Base-by-base conservation (phyloP, 2,329 filamentous ascomycete species). In the Colletotrichum filicis region DNA sequence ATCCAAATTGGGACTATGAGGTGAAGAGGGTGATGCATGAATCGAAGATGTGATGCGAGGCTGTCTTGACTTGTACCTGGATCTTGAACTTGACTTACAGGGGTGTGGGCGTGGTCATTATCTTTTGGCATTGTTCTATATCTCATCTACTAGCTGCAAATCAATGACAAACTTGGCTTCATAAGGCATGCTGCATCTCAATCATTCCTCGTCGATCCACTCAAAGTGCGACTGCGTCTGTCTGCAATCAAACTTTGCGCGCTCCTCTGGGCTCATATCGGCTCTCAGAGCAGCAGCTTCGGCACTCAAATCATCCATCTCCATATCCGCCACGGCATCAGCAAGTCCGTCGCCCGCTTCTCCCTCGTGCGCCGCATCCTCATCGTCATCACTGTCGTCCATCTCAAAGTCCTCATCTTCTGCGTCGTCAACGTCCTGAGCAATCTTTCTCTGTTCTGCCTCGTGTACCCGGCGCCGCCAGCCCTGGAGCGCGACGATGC, bases 311-410 rank as follows among this genome's bases (percentile, higher is more conserved):
- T 69, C 69, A 24, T 72, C 71, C n/a, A 73, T 61, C 22, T 71
- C 71, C 71, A 73, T 68, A 5, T 73, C 66, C 2, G 71, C 71
- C 22, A 73, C 60, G 2, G 71, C 67, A n/a, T 73, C 71, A 4
- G 52, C 71, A 5, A 73, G 60, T 9, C 35, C 42, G 1, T 68
- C 62, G 8, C 37, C 59, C 5, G 46, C 60, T 16, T 61, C 66
- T 3, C 52, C 32, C 16, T 70, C 64, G 5, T 30, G 66, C 61
- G 65, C 60, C 4, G 49, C 70, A 3, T 65, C 60, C n/a, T 73
- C 66, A 22, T 60, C 57, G 16, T 62, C 59, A 8, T 69, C 70
- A 24, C 55, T 59, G 2, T 66, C 71, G 11, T 57, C 56, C 58
- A 52, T 49, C 30, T 72, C 59, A 11, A 63, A 72, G 26, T 73